Base-by-base conservation (phyloP, 2,329 filamentous ascomycete genomes). In the Neofusicoccum laricinum region DNA sequence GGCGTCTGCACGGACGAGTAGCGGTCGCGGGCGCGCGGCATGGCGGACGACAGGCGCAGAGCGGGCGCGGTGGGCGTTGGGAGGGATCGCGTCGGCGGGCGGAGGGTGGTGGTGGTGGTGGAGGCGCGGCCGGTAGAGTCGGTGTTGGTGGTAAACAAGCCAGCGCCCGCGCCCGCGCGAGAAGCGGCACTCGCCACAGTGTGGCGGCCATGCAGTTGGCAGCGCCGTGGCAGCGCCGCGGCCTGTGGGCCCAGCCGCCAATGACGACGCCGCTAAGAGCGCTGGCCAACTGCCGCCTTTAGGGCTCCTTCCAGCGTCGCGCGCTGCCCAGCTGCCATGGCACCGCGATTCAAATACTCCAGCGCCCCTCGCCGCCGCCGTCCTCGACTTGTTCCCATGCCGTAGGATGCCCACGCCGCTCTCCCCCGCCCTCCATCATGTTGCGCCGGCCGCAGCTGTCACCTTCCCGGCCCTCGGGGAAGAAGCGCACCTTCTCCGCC, bases 11-110 rank as follows among this genome's bases (percentile, higher is more conserved):
- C 75, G 70, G 69, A 73, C 55, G 55, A 59, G 66, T 75, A 72
- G 66, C 81, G 81, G 64, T 80, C 78, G 70, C 71, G 81, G 63
- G 85, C 80, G 76, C 85, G 83, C 77, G 85, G 83, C 85, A 87
- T 87, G 66, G 67, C 76, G 62, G 65, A 50, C 53, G 11, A 67
- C 76, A 53, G 65, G 53, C 14, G 38, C 7, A 11, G 17, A 46
- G 65, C 48, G 53, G 14, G 10, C 49, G 10, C 53, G 8, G 30
- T 7, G 36, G 36, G n/a, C 12, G 48, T 63, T 61, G 61, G 51
- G 50, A 63, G 41, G 41, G 3, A 15, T 17, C 7, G 55, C 40
- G 55, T 21, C 8, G 41, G 25, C n/a, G 8, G 30, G n/a, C 25
- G 25, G 46, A 25, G 17, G 45, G 21, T 17, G n/a, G 46, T 49